A percentile compares a stretch with the other conserved stretches of the same genome.
These are phyloP conservation scores for Didymella glomerata DNA, from an alignment of 2,329 filamentous ascomycete species.

Conservation along the genomic window DNA sequence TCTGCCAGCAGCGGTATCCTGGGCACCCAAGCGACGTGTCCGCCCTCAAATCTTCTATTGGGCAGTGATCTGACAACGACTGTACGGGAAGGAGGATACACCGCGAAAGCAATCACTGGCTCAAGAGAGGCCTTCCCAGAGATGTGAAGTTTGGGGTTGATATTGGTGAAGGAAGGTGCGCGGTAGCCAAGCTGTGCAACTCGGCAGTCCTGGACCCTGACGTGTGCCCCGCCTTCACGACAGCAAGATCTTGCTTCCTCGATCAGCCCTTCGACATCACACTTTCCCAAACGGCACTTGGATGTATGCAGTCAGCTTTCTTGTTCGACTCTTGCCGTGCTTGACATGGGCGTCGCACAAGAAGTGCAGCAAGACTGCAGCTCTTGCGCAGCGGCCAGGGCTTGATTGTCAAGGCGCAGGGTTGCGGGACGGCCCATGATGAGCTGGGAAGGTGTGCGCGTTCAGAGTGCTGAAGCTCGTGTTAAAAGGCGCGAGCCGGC, in stretches of 20 bases:
- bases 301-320: constrained; percentile 12
- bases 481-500: constrained; percentile 2
- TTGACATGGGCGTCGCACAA: constrained; percentile 4
- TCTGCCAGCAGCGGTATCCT: constrained; percentile 29
- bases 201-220: constrained; percentile 11
- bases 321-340: not conserved
- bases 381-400: not conserved
- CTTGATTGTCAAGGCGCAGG: constrained; percentile 7
- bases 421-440: constrained; percentile 15
- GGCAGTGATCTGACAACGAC: constrained; percentile 1
- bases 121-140: not conserved
- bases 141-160: not conserved
- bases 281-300: constrained; percentile 2
- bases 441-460: constrained; percentile 4
- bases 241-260: constrained; percentile 8
- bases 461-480: constrained; percentile 2
- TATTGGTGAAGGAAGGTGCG: not conserved
- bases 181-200: not conserved
- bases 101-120: not conserved
- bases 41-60: constrained; percentile 3
- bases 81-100: not conserved
- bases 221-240: constrained; percentile 18
- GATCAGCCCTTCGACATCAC: constrained; percentile 17
- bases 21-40: constrained; percentile 25
- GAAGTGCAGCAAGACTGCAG: not conserved